phyloP scores from a whole-genome alignment of 139 green algal species.

The Chlamydomonas eustigma region DNA sequence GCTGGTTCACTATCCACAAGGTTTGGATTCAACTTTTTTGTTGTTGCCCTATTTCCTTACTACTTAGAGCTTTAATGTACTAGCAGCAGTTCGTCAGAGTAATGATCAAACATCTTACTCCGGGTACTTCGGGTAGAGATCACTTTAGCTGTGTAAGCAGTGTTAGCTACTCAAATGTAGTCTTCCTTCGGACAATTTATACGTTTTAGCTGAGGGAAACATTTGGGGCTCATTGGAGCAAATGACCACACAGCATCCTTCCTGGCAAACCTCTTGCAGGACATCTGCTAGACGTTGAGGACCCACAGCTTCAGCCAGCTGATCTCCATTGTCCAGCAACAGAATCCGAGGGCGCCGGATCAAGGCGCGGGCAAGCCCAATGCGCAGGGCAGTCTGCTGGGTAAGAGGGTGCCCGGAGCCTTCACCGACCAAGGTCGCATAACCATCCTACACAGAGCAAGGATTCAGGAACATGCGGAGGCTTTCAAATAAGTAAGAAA shows the following conservation, averaged over 20 bases:
- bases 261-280: background rate
- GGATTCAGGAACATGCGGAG: no score
- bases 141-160: no score
- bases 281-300: background rate
- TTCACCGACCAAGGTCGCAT: constrained; percentile 10
- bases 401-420: background rate
- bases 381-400: background rate
- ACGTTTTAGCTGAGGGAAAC: background rate
- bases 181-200: background rate
- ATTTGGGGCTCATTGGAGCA: background rate
- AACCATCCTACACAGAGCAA: background rate
- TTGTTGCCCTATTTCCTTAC: no score
- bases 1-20: no score
- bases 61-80: no score
- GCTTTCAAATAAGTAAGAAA: no score
- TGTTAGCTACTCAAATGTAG: no score
- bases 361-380: background rate
- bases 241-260: background rate
- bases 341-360: constrained; percentile 3
- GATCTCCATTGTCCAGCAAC: background rate
- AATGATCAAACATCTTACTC: no score
- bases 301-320: background rate
- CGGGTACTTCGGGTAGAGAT: no score
- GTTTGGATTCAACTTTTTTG: no score
- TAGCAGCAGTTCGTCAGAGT: no score